A percentile compares a stretch with the other conserved stretches of the same genome.
Conservation (phyloP, 2,329 filamentous ascomycete species). For the Cytospora paraplurivora region DNA sequence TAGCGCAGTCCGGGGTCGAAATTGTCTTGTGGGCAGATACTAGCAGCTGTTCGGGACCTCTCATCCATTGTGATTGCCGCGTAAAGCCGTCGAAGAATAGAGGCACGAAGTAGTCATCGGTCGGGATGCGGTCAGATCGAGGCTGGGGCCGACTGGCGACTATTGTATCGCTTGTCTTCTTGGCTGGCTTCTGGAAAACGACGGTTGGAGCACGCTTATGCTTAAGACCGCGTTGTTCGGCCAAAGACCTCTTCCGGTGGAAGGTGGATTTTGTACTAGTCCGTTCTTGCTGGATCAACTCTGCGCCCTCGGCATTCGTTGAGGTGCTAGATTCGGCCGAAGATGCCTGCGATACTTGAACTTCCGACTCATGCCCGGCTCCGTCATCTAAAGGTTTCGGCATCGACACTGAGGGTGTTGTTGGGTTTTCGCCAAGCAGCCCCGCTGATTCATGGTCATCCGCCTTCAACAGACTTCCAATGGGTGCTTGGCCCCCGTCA, state of each 20-base stretch:
- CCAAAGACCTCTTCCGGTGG: slow-evolving; percentile 15
- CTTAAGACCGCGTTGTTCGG: slow-evolving; percentile 21
- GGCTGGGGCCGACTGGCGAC: slow-evolving; percentile 45
- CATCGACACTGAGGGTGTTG: slow-evolving; percentile 7
- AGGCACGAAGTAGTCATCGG: slow-evolving; percentile 66
- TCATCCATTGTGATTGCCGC: slow-evolving; percentile 60
- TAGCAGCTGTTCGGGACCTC: slow-evolving; percentile 70
- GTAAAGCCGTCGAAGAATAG: slow-evolving; percentile 62
- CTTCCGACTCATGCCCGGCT: slow-evolving; percentile 4
- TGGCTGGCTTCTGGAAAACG: slow-evolving; percentile 71
- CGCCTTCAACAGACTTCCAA: not conserved
- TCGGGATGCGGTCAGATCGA: slow-evolving; percentile 38
- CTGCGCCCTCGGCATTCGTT: slow-evolving; percentile 4
- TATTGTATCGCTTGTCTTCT: slow-evolving; percentile 51
- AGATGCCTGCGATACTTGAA: slow-evolving; percentile 3
- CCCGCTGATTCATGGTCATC: not conserved
- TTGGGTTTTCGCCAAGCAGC: not conserved
- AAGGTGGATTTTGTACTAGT: not conserved
- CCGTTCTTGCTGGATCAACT: slow-evolving; percentile 1
- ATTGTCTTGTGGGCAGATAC: slow-evolving; percentile 86
- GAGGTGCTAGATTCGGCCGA: not conserved
- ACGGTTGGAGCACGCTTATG: slow-evolving; percentile 73
- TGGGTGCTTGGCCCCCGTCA: not conserved
- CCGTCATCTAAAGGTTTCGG: slow-evolving; percentile 1
- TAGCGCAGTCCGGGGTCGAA: slow-evolving; percentile 79